Percentiles rank a stretch among this genome's conserved stretches.
Evolutionary conservation across 805 yeast species (phyloP).

Genomic region (Metschnikowia reukaufii): DNA sequence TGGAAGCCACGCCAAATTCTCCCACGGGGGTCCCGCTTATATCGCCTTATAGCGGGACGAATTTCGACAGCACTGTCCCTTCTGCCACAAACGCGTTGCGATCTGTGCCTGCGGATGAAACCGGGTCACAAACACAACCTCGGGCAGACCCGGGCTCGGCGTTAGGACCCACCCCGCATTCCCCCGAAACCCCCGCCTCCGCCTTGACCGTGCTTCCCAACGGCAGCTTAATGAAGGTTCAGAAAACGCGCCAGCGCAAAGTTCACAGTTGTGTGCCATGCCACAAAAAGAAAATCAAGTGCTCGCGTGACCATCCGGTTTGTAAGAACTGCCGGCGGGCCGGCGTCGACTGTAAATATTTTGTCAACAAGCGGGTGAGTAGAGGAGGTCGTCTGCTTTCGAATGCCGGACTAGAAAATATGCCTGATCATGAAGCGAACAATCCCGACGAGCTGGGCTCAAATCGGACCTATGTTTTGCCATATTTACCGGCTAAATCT

Average conservation of each 20-base stretch:
- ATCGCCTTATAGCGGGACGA: neutral
- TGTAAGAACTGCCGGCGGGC: slow-evolving; percentile 55
- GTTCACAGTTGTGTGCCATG: slow-evolving; percentile 59
- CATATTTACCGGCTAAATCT: too few relatives aligned
- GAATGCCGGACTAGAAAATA: too few relatives aligned
- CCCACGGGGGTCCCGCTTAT: neutral
- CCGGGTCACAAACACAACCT: neutral
- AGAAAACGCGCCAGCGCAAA: slow-evolving; percentile 58
- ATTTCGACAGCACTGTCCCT: neutral
- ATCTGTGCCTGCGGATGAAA: neutral
- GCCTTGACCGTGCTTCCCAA: slow-evolving; percentile 39
- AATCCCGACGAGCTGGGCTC: too few relatives aligned
- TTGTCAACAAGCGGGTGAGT: slow-evolving; percentile 56
- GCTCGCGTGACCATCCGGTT: slow-evolving; percentile 58
- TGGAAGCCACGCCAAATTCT: too few relatives aligned
- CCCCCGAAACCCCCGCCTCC: neutral
- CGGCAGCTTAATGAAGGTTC: slow-evolving; percentile 59
- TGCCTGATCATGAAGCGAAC: too few relatives aligned
- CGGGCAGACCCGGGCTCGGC: neutral
- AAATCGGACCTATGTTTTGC: too few relatives aligned
- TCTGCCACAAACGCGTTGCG: too few relatives aligned
- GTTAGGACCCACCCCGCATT: neutral
- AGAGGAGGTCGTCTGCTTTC: slow-evolving; percentile 34
- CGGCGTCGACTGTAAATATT: slow-evolving; percentile 52
- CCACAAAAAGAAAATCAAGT: slow-evolving; percentile 61